Base-by-base conservation (phyloP, 139 green algal species). In the Micromonas commoda region DNA sequence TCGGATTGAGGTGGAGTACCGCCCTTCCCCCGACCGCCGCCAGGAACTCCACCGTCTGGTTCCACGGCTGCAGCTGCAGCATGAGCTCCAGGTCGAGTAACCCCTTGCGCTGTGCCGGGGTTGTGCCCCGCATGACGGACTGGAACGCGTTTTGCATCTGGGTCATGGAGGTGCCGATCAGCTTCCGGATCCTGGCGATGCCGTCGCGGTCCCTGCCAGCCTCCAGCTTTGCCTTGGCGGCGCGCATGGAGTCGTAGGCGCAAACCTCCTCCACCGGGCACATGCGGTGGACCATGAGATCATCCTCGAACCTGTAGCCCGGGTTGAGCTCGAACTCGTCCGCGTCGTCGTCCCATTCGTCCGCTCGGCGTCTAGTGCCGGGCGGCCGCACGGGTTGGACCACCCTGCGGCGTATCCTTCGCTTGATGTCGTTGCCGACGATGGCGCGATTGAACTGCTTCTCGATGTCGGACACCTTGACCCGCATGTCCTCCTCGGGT, bases 51-150 rank as follows among this genome's bases (percentile, higher is more conserved):
- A 3, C 21, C n/a, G 68, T 75, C n/a, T 63, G 37, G 23, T 35
- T 24, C 68, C 68, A 77, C 29, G 53, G 71, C 37, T 67, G 52
- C 26, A 77, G 60, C 52, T 69, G 71, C 28, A 77, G 38, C 71
- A 57, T 68, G 26, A 66, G 38, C 33, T 67, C 52, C n/a, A 77
- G 16, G 19, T 45, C 29, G 3, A 32, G 28, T 0, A 77, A 54
- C 52, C 26, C 23, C 3, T 20, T 29, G 1, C 29, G 39, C 16
- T 32, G 52, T 29, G 32, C 38, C 6, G n/a, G 23, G 3, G 60
- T 19, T 23, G 51, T 28, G 31, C 34, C 29, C 52, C 52, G 21
- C 20, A 51, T 32, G 51, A 77, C 34, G 19, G 52, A 53, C 52
- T 31, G 37, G 5, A 69, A 31, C 1, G 52, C 53, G 6, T 69